These are phyloP conservation scores for Anisodus tanguticus DNA, from an alignment of 257 asterid genomes.

Conservation along the genomic window DNA sequence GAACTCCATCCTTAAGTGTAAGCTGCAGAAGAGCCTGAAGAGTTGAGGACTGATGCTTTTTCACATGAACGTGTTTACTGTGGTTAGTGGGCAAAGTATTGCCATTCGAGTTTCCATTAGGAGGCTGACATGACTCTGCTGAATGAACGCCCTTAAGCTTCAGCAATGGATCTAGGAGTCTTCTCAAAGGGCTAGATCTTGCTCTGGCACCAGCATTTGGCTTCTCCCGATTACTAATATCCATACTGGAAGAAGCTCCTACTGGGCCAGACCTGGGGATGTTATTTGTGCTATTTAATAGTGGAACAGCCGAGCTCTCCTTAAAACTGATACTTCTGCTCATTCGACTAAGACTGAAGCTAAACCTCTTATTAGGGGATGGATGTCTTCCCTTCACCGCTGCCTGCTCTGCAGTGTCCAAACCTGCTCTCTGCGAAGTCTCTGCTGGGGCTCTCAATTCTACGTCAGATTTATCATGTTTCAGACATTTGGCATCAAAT, in stretches of 20 bases:
- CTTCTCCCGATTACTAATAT: slow-evolving; percentile 48
- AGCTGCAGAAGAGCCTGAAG: slow-evolving; percentile 79
- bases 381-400: slow-evolving; percentile 61
- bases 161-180: slow-evolving; percentile 77
- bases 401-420: slow-evolving; percentile 44
- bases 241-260: slow-evolving; percentile 42
- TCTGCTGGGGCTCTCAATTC: slow-evolving; percentile 42
- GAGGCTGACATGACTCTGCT: slow-evolving; percentile 40
- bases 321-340: slow-evolving; percentile 87
- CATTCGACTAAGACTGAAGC: slow-evolving; percentile 72
- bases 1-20: slow-evolving; percentile 67
- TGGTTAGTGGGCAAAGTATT: slow-evolving; percentile 36
- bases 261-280: slow-evolving; percentile 60
- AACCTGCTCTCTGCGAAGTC: slow-evolving; percentile 44
- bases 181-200: slow-evolving; percentile 84
- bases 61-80: slow-evolving; percentile 45
- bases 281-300: slow-evolving; percentile 45
- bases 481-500: slow-evolving; percentile 42
- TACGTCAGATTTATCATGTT: slow-evolving; percentile 37
- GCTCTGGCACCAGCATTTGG: slow-evolving; percentile 53
- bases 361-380: slow-evolving; percentile 74
- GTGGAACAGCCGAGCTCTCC: slow-evolving; percentile 65
- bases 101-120: slow-evolving; percentile 1
- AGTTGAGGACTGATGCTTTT: slow-evolving; percentile 47
- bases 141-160: slow-evolving; percentile 58